Conservation (phyloP, 2,329 filamentous ascomycete species). For the Epicoccum nigrum region DNA sequence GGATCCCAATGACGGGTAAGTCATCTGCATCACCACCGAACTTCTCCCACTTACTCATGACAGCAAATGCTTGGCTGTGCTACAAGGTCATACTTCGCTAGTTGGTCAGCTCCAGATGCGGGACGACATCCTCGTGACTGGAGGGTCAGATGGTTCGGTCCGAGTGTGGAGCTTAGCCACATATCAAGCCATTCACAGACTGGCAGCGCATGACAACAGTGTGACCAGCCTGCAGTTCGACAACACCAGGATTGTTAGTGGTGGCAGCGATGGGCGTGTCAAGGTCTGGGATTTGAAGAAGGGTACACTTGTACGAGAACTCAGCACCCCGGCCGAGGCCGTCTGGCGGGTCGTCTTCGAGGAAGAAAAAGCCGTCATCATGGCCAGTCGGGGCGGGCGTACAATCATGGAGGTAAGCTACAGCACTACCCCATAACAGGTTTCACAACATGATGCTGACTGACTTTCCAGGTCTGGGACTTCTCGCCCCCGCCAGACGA, state of each 20-base stretch:
- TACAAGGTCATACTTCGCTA: slow-evolving; percentile 95
- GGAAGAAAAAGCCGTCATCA: slow-evolving; percentile 95
- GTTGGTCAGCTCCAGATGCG: slow-evolving; percentile 97
- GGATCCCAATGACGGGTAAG: slow-evolving; percentile 87
- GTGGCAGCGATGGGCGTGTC: slow-evolving; percentile 94
- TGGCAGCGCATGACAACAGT: slow-evolving; percentile 97
- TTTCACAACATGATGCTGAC: slow-evolving; percentile 33
- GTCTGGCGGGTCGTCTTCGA: slow-evolving; percentile 99
- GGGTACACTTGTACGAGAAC: slow-evolving; percentile 85
- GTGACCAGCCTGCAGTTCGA: slow-evolving; percentile 98
- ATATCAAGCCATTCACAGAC: slow-evolving; percentile 88
- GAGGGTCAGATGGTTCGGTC: slow-evolving; percentile 94
- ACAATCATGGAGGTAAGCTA: slow-evolving; percentile 96
- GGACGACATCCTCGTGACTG: slow-evolving; percentile 91
- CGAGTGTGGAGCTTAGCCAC: slow-evolving; percentile 93
- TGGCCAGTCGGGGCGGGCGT: slow-evolving; percentile 81
- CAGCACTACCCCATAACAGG: background rate
- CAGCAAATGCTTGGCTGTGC: slow-evolving; percentile 79
- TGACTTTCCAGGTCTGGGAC: slow-evolving; percentile 79
- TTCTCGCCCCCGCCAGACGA: slow-evolving; percentile 79
- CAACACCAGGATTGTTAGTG: slow-evolving; percentile 91
- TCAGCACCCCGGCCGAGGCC: slow-evolving; percentile 89
- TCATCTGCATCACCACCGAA: slow-evolving; percentile 31
- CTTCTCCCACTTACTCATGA: slow-evolving; percentile 20
- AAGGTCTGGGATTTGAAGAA: slow-evolving; percentile 98